Percentiles rank a stretch among this genome's conserved stretches.
These are phyloP conservation scores for Picochlorum sp. DNA, from an alignment of 139 green algal species.

Conservation along the genomic window DNA sequence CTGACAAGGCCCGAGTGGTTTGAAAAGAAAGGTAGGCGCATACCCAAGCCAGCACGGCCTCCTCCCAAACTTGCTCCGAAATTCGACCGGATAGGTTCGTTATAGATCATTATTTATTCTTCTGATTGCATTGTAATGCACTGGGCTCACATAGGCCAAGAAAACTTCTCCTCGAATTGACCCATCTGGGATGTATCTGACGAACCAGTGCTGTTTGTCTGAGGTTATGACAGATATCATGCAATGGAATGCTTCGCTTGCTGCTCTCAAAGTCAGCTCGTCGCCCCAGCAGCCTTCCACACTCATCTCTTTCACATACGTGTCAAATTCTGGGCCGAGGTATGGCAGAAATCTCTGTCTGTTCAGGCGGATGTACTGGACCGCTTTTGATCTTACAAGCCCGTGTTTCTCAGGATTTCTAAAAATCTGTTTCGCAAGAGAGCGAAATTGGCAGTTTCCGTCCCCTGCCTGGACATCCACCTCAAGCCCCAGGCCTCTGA, in stretches of 20 bases:
- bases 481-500: conserved; percentile 49
- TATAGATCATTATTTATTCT: conserved; percentile 2
- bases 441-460: conserved; percentile 63
- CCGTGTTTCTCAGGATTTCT: conserved; percentile 36
- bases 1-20: conserved; percentile 71
- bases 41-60: conserved; percentile 61
- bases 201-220: conserved; percentile 49
- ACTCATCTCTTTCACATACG: conserved; percentile 42
- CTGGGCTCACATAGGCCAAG: conserved; percentile 53
- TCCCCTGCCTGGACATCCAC: conserved; percentile 46
- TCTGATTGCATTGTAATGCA: conserved; percentile 65
- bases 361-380: conserved; percentile 38
- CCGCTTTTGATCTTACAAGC: conserved; percentile 30
- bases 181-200: conserved; percentile 37
- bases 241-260: conserved; percentile 42
- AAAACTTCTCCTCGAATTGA: conserved; percentile 44
- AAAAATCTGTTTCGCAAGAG: conserved; percentile 47
- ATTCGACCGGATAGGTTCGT: conserved; percentile 47
- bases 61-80: conserved; percentile 51
- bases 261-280: conserved; percentile 62
- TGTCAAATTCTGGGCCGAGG: conserved; percentile 29
- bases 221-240: conserved; percentile 51
- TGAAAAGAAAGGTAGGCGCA: conserved; percentile 46
- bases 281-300: conserved; percentile 53
- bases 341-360: conserved; percentile 39